phyloP scores from a whole-genome alignment of 2,329 filamentous ascomycete species.

The Clonostachys rhizophaga region DNA sequence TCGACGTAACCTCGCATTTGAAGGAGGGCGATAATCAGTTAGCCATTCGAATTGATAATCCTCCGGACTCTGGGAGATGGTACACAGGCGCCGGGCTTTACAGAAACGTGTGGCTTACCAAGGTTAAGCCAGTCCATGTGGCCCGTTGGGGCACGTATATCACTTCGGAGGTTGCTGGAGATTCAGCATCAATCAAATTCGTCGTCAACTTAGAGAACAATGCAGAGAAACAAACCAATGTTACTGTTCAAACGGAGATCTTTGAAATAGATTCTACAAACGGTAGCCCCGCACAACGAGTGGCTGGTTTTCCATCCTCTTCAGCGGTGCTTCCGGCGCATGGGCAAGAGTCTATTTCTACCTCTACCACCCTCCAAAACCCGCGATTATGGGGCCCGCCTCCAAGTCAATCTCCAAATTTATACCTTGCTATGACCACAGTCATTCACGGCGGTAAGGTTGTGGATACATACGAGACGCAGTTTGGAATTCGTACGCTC shows the following conservation, averaged over 20 bases:
- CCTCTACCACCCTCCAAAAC: not conserved
- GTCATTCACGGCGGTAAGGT: not conserved
- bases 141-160: not conserved
- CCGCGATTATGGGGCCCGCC: not conserved
- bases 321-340: not conserved
- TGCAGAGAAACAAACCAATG: not conserved
- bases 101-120: not conserved
- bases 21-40: slow-evolving; percentile 11
- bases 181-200: not conserved
- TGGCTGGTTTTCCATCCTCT: not conserved
- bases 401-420: not conserved
- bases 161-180: not conserved
- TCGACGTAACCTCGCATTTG: slow-evolving; percentile 40
- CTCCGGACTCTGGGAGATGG: not conserved
- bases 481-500: not conserved
- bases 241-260: not conserved
- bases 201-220: not conserved
- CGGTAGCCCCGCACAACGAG: not conserved
- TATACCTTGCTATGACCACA: not conserved
- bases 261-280: not conserved
- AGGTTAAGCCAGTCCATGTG: not conserved
- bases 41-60: not conserved
- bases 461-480: not conserved
- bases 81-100: not conserved
- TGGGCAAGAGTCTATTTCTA: not conserved